A percentile compares a stretch with the other conserved stretches of the same genome.
Conservation (phyloP, 805 yeast genomes). For the Citeromyces matritensis region DNA sequence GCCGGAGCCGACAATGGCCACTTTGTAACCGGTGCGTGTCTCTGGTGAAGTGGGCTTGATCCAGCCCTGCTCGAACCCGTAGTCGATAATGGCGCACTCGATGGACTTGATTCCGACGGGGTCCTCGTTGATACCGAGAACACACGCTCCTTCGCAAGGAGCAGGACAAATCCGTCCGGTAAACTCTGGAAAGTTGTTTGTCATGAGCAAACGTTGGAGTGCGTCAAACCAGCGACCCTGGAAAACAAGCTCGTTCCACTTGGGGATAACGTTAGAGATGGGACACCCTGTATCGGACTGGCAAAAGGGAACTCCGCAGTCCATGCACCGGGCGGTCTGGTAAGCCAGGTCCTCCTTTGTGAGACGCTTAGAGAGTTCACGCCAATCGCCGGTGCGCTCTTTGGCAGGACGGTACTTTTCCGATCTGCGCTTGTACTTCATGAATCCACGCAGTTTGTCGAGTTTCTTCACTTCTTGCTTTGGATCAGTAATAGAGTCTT, state of each 20-base stretch:
- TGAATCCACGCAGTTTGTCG: conserved; percentile 81
- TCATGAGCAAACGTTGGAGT: conserved; percentile 78
- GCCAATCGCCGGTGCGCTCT: conserved; percentile 79
- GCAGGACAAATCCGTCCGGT: conserved; percentile 98
- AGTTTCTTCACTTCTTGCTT: conserved; percentile 51
- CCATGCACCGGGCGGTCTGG: conserved; percentile 98
- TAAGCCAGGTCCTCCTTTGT: conserved; percentile 74
- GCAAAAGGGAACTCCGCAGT: conserved; percentile 99
- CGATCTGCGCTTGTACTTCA: conserved; percentile 81
- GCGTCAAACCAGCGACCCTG: conserved; percentile 93
- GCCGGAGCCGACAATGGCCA: conserved; percentile 91
- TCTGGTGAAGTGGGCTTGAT: conserved; percentile 72
- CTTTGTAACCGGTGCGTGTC: conserved; percentile 66
- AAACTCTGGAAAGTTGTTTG: conserved; percentile 97
- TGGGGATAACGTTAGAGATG: conserved; percentile 90
- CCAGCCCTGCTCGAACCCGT: conserved; percentile 96
- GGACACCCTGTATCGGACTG: conserved; percentile 98
- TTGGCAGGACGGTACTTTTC: conserved; percentile 75
- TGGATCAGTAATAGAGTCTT: conserved; percentile 70
- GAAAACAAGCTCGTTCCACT: conserved; percentile 95
- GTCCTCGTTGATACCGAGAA: conserved; percentile 68
- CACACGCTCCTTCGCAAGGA: conserved; percentile 96
- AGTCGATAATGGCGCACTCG: conserved; percentile 92
- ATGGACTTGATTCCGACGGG: conserved; percentile 95
- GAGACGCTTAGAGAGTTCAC: conserved; percentile 70